Evolutionary conservation across 2,329 filamentous ascomycete genomes (phyloP).

Genomic region (Chaetomiaceae sp.): DNA sequence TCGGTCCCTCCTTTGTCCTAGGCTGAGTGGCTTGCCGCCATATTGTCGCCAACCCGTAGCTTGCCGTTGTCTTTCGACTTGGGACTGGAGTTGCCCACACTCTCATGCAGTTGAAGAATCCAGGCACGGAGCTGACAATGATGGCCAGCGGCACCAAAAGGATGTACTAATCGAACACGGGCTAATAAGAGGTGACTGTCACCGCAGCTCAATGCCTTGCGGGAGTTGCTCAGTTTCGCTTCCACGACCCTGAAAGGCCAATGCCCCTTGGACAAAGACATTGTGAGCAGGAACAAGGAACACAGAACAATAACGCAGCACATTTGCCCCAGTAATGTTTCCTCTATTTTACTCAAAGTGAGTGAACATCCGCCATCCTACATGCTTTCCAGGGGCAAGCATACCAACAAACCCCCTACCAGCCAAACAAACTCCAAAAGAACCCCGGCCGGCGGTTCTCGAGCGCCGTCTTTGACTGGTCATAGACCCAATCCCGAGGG

Average conservation of each 20-base stretch:
- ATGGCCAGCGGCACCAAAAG: too few relatives aligned
- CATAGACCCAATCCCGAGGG: background rate
- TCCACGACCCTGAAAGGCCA: too few relatives aligned
- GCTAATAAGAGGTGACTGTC: too few relatives aligned
- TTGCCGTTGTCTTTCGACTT: background rate
- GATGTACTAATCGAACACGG: background rate
- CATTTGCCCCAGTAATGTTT: too few relatives aligned
- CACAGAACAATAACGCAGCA: too few relatives aligned
- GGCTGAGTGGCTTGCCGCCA: background rate
- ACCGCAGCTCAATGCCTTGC: too few relatives aligned
- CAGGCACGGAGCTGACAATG: slow-evolving; percentile 2
- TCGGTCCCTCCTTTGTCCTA: background rate
- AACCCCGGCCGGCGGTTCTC: slow-evolving; percentile 1
- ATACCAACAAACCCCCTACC: background rate
- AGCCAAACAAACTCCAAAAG: background rate
- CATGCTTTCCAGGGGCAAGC: background rate
- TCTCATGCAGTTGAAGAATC: slow-evolving; percentile 2
- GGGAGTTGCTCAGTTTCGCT: too few relatives aligned
- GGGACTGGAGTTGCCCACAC: too few relatives aligned
- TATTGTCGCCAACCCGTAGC: background rate
- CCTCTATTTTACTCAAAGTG: too few relatives aligned
- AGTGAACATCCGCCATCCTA: background rate
- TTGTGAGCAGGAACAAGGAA: too few relatives aligned
- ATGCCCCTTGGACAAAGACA: too few relatives aligned
- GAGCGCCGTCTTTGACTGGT: background rate